These are phyloP conservation scores for Geotrichum reessii DNA, from an alignment of 1,139 yeast genomes.

Conservation along the genomic window DNA sequence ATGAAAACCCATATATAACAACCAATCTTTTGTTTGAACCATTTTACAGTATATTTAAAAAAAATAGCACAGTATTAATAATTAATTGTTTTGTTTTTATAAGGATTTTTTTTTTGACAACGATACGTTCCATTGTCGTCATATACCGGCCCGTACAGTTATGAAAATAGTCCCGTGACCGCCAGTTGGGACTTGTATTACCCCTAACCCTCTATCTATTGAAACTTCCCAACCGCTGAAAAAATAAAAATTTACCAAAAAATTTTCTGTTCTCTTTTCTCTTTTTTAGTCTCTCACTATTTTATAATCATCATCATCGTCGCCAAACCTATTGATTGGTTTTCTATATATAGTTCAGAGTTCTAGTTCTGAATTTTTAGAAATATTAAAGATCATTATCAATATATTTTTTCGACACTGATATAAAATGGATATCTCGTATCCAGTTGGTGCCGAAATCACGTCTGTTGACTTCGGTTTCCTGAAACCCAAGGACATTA, in stretches of 20 bases:
- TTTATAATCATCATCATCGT: not conserved
- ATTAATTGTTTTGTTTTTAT: too few species aligned
- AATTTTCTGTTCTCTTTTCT: constrained; percentile 3
- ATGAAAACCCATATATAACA: too few species aligned
- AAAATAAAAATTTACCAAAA: constrained; percentile 1
- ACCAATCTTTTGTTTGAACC: too few species aligned
- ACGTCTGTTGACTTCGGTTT: constrained; percentile 89
- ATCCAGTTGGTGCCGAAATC: constrained; percentile 93
- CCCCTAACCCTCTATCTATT: not conserved
- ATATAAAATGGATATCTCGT: constrained; percentile 75
- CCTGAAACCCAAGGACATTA: constrained; percentile 73
- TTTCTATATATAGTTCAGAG: not conserved
- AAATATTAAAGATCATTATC: constrained; percentile 1
- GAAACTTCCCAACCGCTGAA: constrained; percentile 1
- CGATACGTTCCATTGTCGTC: too few species aligned
- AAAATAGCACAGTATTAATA: too few species aligned
- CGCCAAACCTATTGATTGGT: not conserved
- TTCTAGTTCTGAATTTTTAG: not conserved
- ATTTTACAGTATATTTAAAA: too few species aligned
- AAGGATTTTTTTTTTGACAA: too few species aligned
- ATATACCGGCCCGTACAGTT: not conserved
- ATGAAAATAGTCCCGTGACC: not conserved
- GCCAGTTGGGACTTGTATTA: not conserved
- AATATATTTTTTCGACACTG: not conserved
- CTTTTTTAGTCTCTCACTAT: constrained; percentile 4